Conservation (phyloP, 306 rosid genomes). For the Vicia sativa region DNA sequence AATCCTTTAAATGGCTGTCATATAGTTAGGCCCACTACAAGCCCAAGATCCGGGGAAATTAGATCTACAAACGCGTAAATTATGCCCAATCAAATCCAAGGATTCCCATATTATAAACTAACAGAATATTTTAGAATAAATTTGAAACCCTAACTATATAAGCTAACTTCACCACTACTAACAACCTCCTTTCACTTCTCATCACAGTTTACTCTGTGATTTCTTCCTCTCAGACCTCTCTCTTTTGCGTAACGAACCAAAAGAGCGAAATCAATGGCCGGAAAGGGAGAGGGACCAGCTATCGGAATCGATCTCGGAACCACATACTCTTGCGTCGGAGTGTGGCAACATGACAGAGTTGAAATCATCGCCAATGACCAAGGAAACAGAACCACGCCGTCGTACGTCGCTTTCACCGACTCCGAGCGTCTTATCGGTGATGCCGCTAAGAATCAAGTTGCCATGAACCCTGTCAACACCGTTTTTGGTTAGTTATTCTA, state of each 20-base stretch:
- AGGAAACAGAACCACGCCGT: slow-evolving; percentile 72
- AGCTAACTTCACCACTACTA: background rate
- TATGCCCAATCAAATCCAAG: background rate
- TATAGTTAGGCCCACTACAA: background rate
- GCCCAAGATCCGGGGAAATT: background rate
- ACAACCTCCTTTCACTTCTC: background rate
- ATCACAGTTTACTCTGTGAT: slow-evolving; percentile 17
- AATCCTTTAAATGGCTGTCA: background rate
- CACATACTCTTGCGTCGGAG: slow-evolving; percentile 72
- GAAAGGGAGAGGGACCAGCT: slow-evolving; percentile 74
- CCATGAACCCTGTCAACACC: slow-evolving; percentile 84
- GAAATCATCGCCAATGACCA: slow-evolving; percentile 78
- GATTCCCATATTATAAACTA: background rate
- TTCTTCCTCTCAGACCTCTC: background rate
- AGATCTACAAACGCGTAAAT: slow-evolving; percentile 9
- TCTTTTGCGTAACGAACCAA: background rate
- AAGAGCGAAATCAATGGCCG: slow-evolving; percentile 47
- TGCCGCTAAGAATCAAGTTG: slow-evolving; percentile 77
- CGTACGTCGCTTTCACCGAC: slow-evolving; percentile 70
- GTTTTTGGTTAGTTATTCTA: slow-evolving; percentile 59
- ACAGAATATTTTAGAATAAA: slow-evolving; percentile 59
- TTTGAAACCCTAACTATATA: slow-evolving; percentile 48
- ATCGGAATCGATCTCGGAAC: slow-evolving; percentile 80
- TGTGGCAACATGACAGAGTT: slow-evolving; percentile 75
- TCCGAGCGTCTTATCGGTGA: slow-evolving; percentile 62